Evolutionary conservation across 192 early-diverging fungal species (phyloP).

Genomic region (Funneliformis geosporum): DNA sequence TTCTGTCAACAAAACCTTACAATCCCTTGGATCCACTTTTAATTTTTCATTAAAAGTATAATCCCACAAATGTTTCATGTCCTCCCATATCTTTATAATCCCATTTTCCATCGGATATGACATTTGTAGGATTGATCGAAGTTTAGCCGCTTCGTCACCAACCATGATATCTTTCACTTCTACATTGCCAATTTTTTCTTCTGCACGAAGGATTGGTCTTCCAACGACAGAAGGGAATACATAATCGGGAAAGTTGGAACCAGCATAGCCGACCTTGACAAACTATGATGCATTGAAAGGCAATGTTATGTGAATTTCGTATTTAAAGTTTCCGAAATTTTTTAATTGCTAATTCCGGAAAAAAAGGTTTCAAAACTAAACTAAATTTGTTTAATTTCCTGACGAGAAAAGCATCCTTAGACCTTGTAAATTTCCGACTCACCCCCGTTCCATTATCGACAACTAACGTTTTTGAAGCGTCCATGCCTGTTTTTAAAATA

Average conservation of each 20-base stretch:
- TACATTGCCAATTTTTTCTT: constrained; percentile 81
- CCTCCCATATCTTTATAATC: constrained; percentile 96
- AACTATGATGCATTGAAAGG: constrained; percentile 58
- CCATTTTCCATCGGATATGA: constrained; percentile 99
- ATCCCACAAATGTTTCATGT: constrained; percentile 97
- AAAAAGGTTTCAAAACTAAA: too few relatives aligned
- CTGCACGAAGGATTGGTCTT: constrained; percentile 94
- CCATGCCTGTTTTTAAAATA: constrained; percentile 38
- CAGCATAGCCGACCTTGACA: constrained; percentile 96
- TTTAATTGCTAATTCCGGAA: too few relatives aligned
- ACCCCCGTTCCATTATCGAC: constrained; percentile 85
- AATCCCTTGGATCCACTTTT: constrained; percentile 81
- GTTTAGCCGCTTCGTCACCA: constrained; percentile 92
- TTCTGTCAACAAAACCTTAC: constrained; percentile 95
- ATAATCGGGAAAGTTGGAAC: constrained; percentile 92
- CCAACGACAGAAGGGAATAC: constrained; percentile 99
- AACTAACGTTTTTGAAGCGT: constrained; percentile 72
- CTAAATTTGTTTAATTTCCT: too few relatives aligned
- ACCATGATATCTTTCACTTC: constrained; percentile 95
- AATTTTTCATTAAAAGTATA: constrained; percentile 96
- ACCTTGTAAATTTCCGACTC: constrained; percentile 28
- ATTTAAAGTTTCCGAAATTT: not conserved
- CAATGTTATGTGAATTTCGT: not conserved
- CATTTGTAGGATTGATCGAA: constrained; percentile 90
- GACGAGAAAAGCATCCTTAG: too few relatives aligned